Conservation (phyloP, 192 early-diverging fungal species). For the Linnemannia exigua region DNA sequence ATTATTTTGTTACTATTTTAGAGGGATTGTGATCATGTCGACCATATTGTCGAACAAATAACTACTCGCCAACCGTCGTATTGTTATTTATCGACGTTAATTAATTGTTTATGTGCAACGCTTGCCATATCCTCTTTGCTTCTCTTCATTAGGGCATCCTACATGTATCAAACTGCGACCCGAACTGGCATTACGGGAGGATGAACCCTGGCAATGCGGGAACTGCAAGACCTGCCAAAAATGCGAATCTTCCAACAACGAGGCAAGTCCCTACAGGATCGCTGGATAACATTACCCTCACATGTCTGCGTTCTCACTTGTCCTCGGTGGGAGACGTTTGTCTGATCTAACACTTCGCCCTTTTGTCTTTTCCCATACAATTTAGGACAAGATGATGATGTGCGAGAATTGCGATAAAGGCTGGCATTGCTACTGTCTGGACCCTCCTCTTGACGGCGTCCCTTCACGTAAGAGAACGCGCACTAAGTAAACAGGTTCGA, state of each 20-base stretch:
- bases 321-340: not conserved
- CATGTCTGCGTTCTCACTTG: not conserved
- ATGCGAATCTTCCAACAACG: conserved; percentile 57
- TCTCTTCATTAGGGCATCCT: conserved; percentile 56
- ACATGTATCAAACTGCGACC: conserved; percentile 55
- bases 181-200: conserved; percentile 46
- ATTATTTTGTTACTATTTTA: not conserved
- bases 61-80: not conserved
- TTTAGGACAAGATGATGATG: conserved; percentile 63
- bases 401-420: conserved; percentile 64
- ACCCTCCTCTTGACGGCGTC: conserved; percentile 49
- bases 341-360: conserved; percentile 2
- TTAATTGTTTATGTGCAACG: not conserved
- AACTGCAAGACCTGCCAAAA: conserved; percentile 66
- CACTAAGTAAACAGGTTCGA: too few species aligned
- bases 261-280: conserved; percentile 36
- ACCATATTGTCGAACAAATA: not conserved
- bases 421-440: conserved; percentile 63
- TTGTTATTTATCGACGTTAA: not conserved
- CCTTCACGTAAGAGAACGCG: conserved; percentile 53
- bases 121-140: not conserved
- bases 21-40: conserved; percentile 3
- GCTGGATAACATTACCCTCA: not conserved
- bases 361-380: not conserved
- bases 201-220: conserved; percentile 65